Conservation (phyloP, 139 green algal species). For the Chlamydomonas urium region DNA sequence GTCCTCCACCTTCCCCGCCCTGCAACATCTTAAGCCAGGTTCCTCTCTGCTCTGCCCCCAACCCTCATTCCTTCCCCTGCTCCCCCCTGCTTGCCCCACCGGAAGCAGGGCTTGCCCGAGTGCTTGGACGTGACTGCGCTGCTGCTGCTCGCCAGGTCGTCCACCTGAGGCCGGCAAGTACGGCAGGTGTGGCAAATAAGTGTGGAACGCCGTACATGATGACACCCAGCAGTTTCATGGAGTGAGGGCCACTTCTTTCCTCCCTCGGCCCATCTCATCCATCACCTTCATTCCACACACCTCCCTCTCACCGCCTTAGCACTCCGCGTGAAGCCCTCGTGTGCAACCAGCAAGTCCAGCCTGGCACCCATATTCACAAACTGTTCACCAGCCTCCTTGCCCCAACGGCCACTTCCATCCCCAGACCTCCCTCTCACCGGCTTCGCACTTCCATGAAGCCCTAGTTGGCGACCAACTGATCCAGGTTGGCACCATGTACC, state of each 20-base stretch:
- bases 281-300: too few species aligned
- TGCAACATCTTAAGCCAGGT: too few species aligned
- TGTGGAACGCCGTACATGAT: not conserved
- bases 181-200: constrained; percentile 16
- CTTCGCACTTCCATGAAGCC: not conserved
- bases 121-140: not conserved
- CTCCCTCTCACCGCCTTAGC: not conserved
- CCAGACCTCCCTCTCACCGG: too few species aligned
- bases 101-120: constrained; percentile 24
- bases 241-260: not conserved
- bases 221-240: not conserved
- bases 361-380: not conserved
- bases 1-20: too few species aligned
- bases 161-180: not conserved
- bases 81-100: too few species aligned
- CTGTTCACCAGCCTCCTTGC: not conserved
- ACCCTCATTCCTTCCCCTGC: too few species aligned
- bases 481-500: not conserved
- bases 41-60: too few species aligned
- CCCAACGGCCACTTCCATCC: too few species aligned
- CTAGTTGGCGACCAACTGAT: not conserved
- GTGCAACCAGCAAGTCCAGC: constrained; percentile 9
- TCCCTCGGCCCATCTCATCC: too few species aligned
- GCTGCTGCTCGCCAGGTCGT: constrained; percentile 6
- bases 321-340: constrained; percentile 5